phyloP scores from a whole-genome alignment of 768 basidiomycete species.

The Trametes coccinea region DNA sequence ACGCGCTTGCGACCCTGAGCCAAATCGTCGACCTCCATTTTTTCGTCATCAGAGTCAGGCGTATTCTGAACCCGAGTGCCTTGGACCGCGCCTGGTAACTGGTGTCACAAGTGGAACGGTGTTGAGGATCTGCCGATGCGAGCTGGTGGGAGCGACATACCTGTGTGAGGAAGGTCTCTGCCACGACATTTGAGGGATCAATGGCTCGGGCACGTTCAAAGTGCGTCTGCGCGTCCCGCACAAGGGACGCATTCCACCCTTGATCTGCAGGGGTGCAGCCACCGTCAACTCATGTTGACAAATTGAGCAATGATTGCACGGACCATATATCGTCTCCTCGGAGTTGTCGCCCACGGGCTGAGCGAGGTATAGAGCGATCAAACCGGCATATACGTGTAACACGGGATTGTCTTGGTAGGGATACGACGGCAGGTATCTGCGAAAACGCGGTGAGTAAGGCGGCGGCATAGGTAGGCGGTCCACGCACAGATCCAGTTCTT shows the following conservation, averaged over 20 bases:
- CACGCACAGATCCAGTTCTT: constrained; percentile 82
- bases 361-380: constrained; percentile 66
- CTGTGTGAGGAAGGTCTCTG: constrained; percentile 54
- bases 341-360: constrained; percentile 35
- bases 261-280: constrained; percentile 20
- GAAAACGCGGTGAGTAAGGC: constrained; percentile 3
- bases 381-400: constrained; percentile 81
- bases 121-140: neutral
- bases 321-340: constrained; percentile 10
- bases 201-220: constrained; percentile 62
- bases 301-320: neutral
- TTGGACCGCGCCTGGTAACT: constrained; percentile 21
- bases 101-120: neutral
- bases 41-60: constrained; percentile 41
- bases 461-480: neutral
- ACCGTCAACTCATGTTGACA: neutral
- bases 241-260: constrained; percentile 34
- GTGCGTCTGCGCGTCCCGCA: constrained; percentile 62
- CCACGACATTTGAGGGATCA: constrained; percentile 58
- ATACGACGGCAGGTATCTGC: constrained; percentile 82
- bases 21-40: constrained; percentile 28
- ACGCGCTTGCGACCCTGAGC: constrained; percentile 39
- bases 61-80: constrained; percentile 20
- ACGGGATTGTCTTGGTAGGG: constrained; percentile 83
- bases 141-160: constrained; percentile 35